Percentiles rank a stretch among this genome's conserved stretches.
Conservation (phyloP, 768 basidiomycete species). For the Tricholoma bakamatsutake region DNA sequence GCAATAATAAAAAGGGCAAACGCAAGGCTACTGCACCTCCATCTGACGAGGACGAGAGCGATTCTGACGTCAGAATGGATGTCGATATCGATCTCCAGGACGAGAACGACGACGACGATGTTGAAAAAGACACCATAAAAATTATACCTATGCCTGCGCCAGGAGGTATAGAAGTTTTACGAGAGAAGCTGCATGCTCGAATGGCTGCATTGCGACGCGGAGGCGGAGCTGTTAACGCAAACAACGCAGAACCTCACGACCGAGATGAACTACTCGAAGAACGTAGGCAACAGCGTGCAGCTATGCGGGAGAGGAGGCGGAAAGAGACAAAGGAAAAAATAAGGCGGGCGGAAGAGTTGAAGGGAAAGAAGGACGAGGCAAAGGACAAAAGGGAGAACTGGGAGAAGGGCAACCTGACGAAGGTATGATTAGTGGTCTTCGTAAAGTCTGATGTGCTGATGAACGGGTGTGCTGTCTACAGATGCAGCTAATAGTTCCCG, state of each 20-base stretch:
- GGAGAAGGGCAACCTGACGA: slow-evolving; percentile 40
- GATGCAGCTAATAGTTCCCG: slow-evolving; percentile 71
- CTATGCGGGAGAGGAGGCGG: slow-evolving; percentile 78
- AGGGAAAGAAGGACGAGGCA: slow-evolving; percentile 40
- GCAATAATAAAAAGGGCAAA: slow-evolving; percentile 36
- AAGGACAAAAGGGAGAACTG: slow-evolving; percentile 29
- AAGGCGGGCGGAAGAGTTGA: slow-evolving; percentile 53
- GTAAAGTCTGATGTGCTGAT: not conserved
- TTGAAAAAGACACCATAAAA: slow-evolving; percentile 26
- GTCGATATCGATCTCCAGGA: slow-evolving; percentile 34
- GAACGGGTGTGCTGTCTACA: slow-evolving; percentile 20
- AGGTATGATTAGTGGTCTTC: slow-evolving; percentile 32
- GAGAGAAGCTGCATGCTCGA: slow-evolving; percentile 68
- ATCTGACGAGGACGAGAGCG: slow-evolving; percentile 27
- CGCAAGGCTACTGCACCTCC: slow-evolving; percentile 32
- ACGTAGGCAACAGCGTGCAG: slow-evolving; percentile 66
- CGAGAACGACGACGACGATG: slow-evolving; percentile 30
- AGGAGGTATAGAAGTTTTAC: slow-evolving; percentile 57
- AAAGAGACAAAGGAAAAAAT: slow-evolving; percentile 86
- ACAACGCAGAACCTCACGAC: slow-evolving; percentile 44
- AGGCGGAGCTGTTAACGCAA: slow-evolving; percentile 20
- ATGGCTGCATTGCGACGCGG: slow-evolving; percentile 64
- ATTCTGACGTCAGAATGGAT: slow-evolving; percentile 22
- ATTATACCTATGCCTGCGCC: slow-evolving; percentile 60
- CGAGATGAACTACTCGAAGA: slow-evolving; percentile 83